phyloP scores from a whole-genome alignment of 2,329 filamentous ascomycete species.

The Mollisiaceae sp. region DNA sequence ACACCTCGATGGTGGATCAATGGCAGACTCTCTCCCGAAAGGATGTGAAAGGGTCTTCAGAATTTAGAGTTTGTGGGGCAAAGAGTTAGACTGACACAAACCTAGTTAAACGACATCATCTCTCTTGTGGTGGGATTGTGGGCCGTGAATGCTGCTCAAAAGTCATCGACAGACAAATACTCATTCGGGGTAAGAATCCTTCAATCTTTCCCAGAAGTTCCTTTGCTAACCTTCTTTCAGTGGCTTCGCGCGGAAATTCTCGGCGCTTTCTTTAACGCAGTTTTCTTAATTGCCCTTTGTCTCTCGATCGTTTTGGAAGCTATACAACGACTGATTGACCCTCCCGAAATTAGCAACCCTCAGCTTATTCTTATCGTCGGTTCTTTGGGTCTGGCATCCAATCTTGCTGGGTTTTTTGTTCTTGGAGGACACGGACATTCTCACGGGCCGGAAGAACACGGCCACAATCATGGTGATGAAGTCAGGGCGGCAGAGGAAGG shows the following conservation, averaged over 20 bases:
- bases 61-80: background rate
- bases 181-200: conserved; percentile 79
- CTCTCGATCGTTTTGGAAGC: conserved; percentile 96
- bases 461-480: conserved; percentile 47
- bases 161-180: conserved; percentile 86
- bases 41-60: background rate
- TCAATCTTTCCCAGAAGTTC: background rate
- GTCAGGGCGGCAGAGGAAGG: conserved; percentile 40
- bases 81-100: conserved; percentile 27
- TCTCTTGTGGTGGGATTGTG: conserved; percentile 91
- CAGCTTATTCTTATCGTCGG: conserved; percentile 90
- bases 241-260: conserved; percentile 98
- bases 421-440: conserved; percentile 93
- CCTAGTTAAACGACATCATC: conserved; percentile 94
- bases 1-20: background rate
- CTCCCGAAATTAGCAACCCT: conserved; percentile 84
- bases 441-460: conserved; percentile 63
- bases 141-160: conserved; percentile 89
- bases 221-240: conserved; percentile 50
- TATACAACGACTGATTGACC: conserved; percentile 88
- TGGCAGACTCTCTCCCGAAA: background rate
- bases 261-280: conserved; percentile 94
- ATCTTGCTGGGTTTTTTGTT: conserved; percentile 85
- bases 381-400: conserved; percentile 82
- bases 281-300: conserved; percentile 95